Base-by-base conservation (phyloP, 2,329 filamentous ascomycete species). In the Microsporum ferrugineum region DNA sequence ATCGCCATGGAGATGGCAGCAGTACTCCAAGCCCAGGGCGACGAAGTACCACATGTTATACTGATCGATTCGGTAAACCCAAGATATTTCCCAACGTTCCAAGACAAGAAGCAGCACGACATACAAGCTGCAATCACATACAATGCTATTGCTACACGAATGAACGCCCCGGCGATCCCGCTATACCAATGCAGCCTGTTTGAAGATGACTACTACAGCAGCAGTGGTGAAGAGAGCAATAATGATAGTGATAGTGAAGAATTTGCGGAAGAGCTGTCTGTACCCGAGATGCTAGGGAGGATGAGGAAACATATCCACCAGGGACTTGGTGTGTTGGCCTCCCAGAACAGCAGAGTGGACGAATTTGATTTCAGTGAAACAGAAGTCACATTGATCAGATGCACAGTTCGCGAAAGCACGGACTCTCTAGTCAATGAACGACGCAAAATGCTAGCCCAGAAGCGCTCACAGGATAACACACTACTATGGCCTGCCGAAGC, bases 1-100 rank as follows among this genome's bases (percentile, higher is more conserved):
- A 69, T 70, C 60, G 72, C 74, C 14, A 57, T 65, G 36, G 67
- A 68, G 56, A 66, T 68, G 63, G 66, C 66, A 29, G 57, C 57
- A 3, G 61, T 68, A 27, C 57, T 68, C 4, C 60, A 63, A 7
- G 29, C 53, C 5, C 57, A 59, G 29, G 65, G 65, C 4, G 62
- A 66, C 34, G 59, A 61, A 36, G 64, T 67, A 31, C 45, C 62
- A 53, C 61, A 66, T 12, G 64, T 68, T 27, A 58, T 68, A 36
- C 62, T 68, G 64, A 64, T 68, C 47, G 66, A 67, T 47, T 66
- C 66, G 17, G 55, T 62, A 10, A 66, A 66, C 34, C 66, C 66
- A 4, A 57, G 62, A 53, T 61, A 61, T 43, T 62, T 58, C 41
- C 60, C 60, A 10, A 43, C 29, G 27, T 61, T 61, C 41, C 60